Percentiles rank a stretch among this genome's conserved stretches.
Evolutionary conservation across 257 asterid species (phyloP).

Genomic region (Nicotiana otophora): DNA sequence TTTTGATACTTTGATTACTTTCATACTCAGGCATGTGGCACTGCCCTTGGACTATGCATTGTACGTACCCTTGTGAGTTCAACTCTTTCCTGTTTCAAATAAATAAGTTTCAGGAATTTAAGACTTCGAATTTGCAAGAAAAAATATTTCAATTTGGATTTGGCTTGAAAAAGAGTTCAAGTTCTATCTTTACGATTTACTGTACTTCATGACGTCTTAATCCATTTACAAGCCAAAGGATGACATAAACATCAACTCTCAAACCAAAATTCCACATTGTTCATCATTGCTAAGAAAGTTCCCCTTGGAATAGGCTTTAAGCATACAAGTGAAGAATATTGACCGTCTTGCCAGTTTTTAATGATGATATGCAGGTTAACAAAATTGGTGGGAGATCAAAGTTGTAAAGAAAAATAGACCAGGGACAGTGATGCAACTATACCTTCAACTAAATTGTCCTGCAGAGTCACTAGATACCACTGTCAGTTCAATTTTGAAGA

Average conservation of each 20-base stretch:
- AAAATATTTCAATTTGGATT: not conserved
- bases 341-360: not conserved
- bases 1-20: no score
- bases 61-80: no score
- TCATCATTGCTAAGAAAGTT: not conserved
- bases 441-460: constrained; percentile 47
- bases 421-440: constrained; percentile 72
- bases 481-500: no score
- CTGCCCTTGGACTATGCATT: no score
- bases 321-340: not conserved
- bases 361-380: constrained; percentile 51
- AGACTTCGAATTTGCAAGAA: no score
- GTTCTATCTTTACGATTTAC: not conserved
- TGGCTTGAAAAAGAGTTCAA: not conserved
- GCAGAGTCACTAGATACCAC: constrained; percentile 12
- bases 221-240: not conserved
- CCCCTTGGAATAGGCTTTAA: not conserved
- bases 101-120: no score
- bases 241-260: not conserved
- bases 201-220: not conserved
- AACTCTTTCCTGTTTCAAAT: no score
- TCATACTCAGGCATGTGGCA: no score
- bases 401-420: constrained; percentile 70
- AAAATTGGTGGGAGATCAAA: constrained; percentile 93
- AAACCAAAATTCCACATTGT: not conserved